Evolutionary conservation across 2,329 filamentous ascomycete genomes (phyloP), one percentile per base, ranked within the genome.

Genomic region (Passalora sequoiae): DNA sequence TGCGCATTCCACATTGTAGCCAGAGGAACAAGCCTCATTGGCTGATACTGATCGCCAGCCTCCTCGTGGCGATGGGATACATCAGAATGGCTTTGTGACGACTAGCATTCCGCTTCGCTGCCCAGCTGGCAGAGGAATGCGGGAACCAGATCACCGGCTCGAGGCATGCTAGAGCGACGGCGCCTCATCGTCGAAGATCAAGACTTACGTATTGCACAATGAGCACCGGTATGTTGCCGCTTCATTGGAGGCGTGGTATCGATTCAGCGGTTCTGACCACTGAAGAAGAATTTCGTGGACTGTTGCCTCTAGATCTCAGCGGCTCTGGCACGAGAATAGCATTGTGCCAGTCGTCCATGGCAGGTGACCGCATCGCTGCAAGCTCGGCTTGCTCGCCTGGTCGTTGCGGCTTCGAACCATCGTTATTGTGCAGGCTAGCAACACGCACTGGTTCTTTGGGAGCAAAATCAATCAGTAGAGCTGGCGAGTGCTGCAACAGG

Each of bases 1-100:
- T 46, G 33, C 24, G 38, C 56, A 59, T 59, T 57, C 56, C 56
- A 50, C 22, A 24, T 33, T 37, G 51, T 57, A 50, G 53, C 27
- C 52, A 44, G 38, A 56, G 53, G 30, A 46, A 57, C 51, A 47
- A 40, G 50, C 44, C 31, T 24, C 38, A 44, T 38, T 50, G 46
- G 44, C 30, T 39, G 36, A 44, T 20, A 42, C 25, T 40, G 32
- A 31, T 46, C 36, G 33, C 48, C 35, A 47, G 44, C 28, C 29
- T 19, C 36, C 43, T 43, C 40, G 38, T 37, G 27, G 47, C 53
- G 50, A 52, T 44, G 49, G 48, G 40, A 31, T 35, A 37, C 40
- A 38, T n/a, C 27, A 43, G 45, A 53, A 54, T 54, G 49, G 49
- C 49, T 53, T 53, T 54, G 51, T 54, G 44, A 33, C 37, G 44